Evolutionary conservation across 441 rosid species (phyloP), one percentile per base, ranked within the genome.

Genomic region (Brassica hybrid): DNA sequence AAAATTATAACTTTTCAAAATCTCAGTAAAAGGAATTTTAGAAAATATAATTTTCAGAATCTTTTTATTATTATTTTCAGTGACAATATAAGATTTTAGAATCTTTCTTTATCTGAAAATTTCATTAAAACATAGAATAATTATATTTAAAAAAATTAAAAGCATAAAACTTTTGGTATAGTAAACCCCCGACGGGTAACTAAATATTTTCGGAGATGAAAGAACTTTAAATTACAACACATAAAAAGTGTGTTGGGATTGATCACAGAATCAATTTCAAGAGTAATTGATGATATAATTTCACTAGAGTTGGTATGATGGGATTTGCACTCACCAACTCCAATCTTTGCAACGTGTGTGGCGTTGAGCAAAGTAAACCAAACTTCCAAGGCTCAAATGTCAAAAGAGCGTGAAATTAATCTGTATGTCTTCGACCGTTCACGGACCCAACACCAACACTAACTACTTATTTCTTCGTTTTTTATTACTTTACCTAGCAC

Each of bases 321-420:
- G 69, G 43, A 71, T 65, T 38, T 65, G 72, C 62, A 71, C 9
- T 65, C 62, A 65, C 72, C 72, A 71, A 71, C 72, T 58, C 60
- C n/a, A 14, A 41, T 57, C 7, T 19, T 1, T 56, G 76, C 50
- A 14, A 66, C 76, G 68, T 65, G 72, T 43, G 13, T 65, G 57
- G 30, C 32, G 68, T 65, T 58, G 43, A 66, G 67, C 27, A 72
- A 59, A 54, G 65, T 64, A 12, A 54, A 70, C 80, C 65, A 76
- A 69, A 58, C 38, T 76, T 52, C 11, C 19, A 43, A 18, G 54
- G 12, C 63, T 56, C 54, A 54, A 58, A 77, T 6, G 68, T 72
- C 76, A 78, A 72, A 70, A 50, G 65, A 63, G 65, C 8, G 48
- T 78, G 73, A 78, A 57, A 78, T 21, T 43, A 58, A 30, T 66